Conservation (phyloP, 306 rosid species). For the Cicer chorassanicum region DNA sequence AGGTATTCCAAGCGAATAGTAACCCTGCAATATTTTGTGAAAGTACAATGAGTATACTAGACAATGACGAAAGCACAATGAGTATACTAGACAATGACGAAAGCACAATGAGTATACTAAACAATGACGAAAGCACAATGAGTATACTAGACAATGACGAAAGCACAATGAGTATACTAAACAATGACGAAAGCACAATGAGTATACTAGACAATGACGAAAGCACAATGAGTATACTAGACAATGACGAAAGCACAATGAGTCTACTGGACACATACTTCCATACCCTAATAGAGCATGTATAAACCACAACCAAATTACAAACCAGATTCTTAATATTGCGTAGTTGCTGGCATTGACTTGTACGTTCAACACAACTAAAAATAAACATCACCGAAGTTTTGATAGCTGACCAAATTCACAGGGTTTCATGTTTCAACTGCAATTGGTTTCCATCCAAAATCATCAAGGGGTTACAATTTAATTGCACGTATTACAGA, state of each 20-base stretch:
- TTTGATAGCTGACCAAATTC: conserved; percentile 20
- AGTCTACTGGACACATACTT: conserved; percentile 13
- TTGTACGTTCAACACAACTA: conserved; percentile 24
- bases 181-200: conserved; percentile 16
- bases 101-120: conserved; percentile 27
- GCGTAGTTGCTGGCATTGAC: conserved; percentile 21
- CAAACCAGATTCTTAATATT: conserved; percentile 19
- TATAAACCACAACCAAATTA: conserved; percentile 36
- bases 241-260: conserved; percentile 22
- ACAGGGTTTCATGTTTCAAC: conserved; percentile 38
- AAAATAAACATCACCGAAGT: neutral
- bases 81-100: conserved; percentile 1
- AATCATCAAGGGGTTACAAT: conserved; percentile 16
- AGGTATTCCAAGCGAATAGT: conserved; percentile 80
- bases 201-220: neutral
- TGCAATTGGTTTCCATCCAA: conserved; percentile 36
- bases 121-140: neutral
- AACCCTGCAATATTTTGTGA: conserved; percentile 63
- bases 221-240: neutral
- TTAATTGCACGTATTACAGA: conserved; percentile 24
- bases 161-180: conserved; percentile 28
- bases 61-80: neutral
- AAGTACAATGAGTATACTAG: conserved; percentile 28
- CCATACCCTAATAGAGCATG: conserved; percentile 30
- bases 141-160: too few species aligned